These are phyloP conservation scores for Xylariaceae sp. DNA, from an alignment of 2,329 filamentous ascomycete species.

Conservation along the genomic window DNA sequence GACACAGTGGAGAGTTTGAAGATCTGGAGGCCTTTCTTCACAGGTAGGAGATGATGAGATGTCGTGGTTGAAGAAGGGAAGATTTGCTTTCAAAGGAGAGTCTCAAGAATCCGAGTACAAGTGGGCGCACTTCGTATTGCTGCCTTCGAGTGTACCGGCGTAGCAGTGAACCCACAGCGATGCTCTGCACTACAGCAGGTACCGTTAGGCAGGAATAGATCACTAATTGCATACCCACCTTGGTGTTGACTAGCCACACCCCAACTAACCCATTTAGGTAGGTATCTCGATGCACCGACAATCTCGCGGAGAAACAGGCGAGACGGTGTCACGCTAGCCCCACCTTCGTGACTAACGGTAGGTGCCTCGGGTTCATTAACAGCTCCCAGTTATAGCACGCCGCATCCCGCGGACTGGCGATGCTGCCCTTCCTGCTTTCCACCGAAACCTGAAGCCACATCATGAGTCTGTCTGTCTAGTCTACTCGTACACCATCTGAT, in stretches of 20 bases:
- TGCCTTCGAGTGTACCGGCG: background rate
- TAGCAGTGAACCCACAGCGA: background rate
- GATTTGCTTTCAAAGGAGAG: no score
- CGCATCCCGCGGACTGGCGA: conserved; percentile 13
- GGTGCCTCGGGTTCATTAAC: background rate
- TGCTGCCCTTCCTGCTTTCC: background rate
- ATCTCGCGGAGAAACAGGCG: background rate
- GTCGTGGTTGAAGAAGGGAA: background rate
- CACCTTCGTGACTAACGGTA: background rate
- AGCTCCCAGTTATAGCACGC: background rate
- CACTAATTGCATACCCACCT: background rate
- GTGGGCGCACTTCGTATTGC: no score
- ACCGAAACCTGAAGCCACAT: background rate
- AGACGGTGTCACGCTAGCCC: background rate
- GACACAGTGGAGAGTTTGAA: conserved; percentile 49
- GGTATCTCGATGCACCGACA: background rate
- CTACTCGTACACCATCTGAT: no score
- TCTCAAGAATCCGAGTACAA: no score
- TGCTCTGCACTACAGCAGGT: background rate
- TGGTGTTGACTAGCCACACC: no score
- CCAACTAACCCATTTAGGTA: background rate
- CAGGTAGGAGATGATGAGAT: background rate
- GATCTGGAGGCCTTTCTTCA: conserved; percentile 36
- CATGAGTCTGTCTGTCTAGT: no score
- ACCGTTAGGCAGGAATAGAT: background rate